Base-by-base conservation (phyloP, 768 basidiomycete genomes). In the Phlegmacium glaucopus region DNA sequence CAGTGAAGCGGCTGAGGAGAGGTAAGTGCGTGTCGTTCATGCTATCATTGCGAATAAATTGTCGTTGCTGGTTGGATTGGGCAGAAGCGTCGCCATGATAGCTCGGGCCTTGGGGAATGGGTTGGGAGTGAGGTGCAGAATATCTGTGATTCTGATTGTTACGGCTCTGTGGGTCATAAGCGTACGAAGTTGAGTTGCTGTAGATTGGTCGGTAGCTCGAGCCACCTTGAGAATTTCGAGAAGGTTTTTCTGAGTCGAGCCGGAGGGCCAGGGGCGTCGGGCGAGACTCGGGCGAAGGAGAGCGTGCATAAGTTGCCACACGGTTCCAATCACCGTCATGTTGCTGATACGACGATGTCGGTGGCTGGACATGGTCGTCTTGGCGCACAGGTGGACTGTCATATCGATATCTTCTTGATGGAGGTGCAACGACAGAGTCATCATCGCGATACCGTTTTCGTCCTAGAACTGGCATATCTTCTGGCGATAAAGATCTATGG, bases 231-330 rank as follows among this genome's bases (percentile, higher is more conserved):
- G 45, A 48, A 18, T 39, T 12, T 38, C 27, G 29, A 18, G 15
- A 43, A 13, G 54, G 32, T 4, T 37, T 40, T 30, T 45, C 51
- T 42, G 54, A 48, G 42, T 54, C 52, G n/a, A 55, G 39, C 28
- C 48, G 29, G 34, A 35, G 39, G 27, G 46, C 22, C 12, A 47
- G 43, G 8, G 45, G 47, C 6, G 42, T 9, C 11, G 27, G 35
- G 26, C 47, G 46, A 22, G 39, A 49, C 11, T 58, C 57, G 22
- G 59, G 59, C 7, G 61, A 50, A 9, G 60, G 59, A 22, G 62
- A 55, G 16, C 57, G 61, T 47, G 44, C 48, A 49, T 56, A 59
- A 13, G 32, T 46, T 39, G 57, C 57, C 25, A 43, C 29, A 16
- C 47, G 47, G 32, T 54, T 59, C 57, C 57, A 59, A 25, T 56